These are phyloP conservation scores for Globisporangium solare DNA, from an alignment of 352 stramenopile genomes.

Conservation along the genomic window DNA sequence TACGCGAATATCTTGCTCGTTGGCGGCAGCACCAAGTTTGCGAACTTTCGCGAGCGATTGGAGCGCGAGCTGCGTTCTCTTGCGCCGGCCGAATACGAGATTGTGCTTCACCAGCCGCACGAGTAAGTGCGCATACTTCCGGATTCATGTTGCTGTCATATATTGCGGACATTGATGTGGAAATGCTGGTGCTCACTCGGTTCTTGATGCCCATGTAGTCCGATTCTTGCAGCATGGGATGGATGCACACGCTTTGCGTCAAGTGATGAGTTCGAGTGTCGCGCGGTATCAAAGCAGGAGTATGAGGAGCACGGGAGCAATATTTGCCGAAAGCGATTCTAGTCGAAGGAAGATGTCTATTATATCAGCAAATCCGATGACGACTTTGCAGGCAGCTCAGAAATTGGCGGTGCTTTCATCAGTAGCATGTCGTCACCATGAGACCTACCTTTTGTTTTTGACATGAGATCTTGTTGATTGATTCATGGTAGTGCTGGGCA, in stretches of 20 bases:
- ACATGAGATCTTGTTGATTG: too few relatives aligned
- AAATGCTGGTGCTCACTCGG: slow-evolving; percentile 4
- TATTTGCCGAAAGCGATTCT: slow-evolving; percentile 42
- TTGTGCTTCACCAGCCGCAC: slow-evolving; percentile 30
- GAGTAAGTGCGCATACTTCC: slow-evolving; percentile 39
- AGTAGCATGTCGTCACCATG: too few relatives aligned
- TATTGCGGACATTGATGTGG: neutral
- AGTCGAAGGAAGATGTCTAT: slow-evolving; percentile 5
- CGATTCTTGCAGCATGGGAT: slow-evolving; percentile 49
- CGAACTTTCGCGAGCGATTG: slow-evolving; percentile 73
- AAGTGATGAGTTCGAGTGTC: slow-evolving; percentile 19
- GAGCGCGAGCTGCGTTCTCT: slow-evolving; percentile 56
- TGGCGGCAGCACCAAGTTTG: slow-evolving; percentile 87
- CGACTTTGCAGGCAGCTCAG: too few relatives aligned
- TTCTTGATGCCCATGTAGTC: slow-evolving; percentile 23
- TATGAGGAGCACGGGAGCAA: slow-evolving; percentile 78
- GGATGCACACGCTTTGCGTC: slow-evolving; percentile 46
- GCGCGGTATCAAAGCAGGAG: slow-evolving; percentile 59
- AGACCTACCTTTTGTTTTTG: too few relatives aligned
- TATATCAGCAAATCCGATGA: too few relatives aligned
- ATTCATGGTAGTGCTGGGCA: neutral
- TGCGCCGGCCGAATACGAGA: slow-evolving; percentile 42
- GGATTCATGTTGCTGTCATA: neutral
- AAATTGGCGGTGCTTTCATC: too few relatives aligned
- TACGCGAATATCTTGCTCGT: slow-evolving; percentile 87